A percentile compares a stretch with the other conserved stretches of the same genome.
These are phyloP conservation scores for Dalbergia cultrata DNA, from an alignment of 306 rosid genomes.

Conservation along the genomic window DNA sequence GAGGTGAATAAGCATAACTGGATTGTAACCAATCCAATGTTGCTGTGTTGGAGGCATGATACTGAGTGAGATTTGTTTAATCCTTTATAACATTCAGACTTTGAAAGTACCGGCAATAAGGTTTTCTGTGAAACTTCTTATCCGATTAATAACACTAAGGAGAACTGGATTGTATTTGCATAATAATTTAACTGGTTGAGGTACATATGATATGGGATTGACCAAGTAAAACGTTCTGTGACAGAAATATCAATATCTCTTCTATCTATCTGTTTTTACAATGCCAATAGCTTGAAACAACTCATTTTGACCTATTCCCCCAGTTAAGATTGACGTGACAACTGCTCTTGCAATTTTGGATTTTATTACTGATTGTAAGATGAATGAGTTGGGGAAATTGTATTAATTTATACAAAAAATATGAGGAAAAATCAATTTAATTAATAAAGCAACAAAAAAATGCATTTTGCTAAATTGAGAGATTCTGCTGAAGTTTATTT, in stretches of 20 bases:
- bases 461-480: background rate
- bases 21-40: background rate
- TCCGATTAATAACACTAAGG: background rate
- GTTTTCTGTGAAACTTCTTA: constrained; percentile 34
- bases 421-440: too few species aligned
- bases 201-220: constrained; percentile 32
- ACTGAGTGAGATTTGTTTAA: constrained; percentile 2
- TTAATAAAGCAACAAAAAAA: too few species aligned
- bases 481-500: background rate
- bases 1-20: background rate
- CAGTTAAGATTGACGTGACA: background rate
- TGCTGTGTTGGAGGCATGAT: background rate
- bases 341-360: constrained; percentile 1
- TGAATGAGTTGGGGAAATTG: too few species aligned
- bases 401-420: too few species aligned
- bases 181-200: constrained; percentile 26
- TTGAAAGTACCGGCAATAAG: constrained; percentile 47
- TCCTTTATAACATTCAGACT: constrained; percentile 26
- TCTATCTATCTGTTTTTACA: constrained; percentile 47
- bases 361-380: background rate
- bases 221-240: constrained; percentile 39
- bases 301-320: constrained; percentile 16
- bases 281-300: constrained; percentile 23
- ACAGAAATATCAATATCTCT: constrained; percentile 53
- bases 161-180: constrained; percentile 3